Evolutionary conservation across 2,329 filamentous ascomycete species (phyloP), one percentile per base, ranked within the genome.

Genomic region (Drechslerella coelobrocha): DNA sequence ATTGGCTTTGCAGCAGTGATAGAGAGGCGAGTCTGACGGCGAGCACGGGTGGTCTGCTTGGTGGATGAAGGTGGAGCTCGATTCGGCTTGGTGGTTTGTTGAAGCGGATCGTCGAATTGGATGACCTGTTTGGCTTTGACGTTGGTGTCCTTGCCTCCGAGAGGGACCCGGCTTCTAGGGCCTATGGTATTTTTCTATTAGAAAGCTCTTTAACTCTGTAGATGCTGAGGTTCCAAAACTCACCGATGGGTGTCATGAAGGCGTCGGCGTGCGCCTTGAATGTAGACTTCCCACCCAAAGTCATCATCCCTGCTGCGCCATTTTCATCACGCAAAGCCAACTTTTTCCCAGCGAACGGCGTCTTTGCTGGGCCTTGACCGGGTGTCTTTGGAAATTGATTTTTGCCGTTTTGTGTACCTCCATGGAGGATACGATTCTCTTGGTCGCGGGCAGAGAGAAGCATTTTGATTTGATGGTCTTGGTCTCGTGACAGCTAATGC

Each of bases 111-210:
- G 87, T 88, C 83, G 45, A 57, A 59, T 2, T n/a, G 27, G 37
- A 69, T 52, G 9, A 26, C 62, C 1, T 56, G 47, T 77, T 83
- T 86, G 68, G 88, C 85, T 82, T 96, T 97, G 59, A 90, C 91
- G 79, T 99, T 99, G 56, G 94, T 97, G 0, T 93, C 97, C 80
- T 99, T 99, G 83, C 91, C 89, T 31, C 93, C 93, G 51, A 99
- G 82, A 10, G 91, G 90, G 37, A 92, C 92, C 76, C 93, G 87
- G 68, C 83, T 88, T 68, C 87, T 86, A 54, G 88, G 84, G 61
- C 84, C 86, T 88, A 17, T 12, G 21, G n/a, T n/a, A n/a, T n/a
- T n/a, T n/a, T n/a, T n/a, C n/a, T n/a, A n/a, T n/a, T n/a, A n/a
- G n/a, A n/a, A n/a, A n/a, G n/a, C n/a, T n/a, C n/a, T 52, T 75